Evolutionary conservation across 306 rosid genomes (phyloP).

Genomic region (Prosopis cineraria): DNA sequence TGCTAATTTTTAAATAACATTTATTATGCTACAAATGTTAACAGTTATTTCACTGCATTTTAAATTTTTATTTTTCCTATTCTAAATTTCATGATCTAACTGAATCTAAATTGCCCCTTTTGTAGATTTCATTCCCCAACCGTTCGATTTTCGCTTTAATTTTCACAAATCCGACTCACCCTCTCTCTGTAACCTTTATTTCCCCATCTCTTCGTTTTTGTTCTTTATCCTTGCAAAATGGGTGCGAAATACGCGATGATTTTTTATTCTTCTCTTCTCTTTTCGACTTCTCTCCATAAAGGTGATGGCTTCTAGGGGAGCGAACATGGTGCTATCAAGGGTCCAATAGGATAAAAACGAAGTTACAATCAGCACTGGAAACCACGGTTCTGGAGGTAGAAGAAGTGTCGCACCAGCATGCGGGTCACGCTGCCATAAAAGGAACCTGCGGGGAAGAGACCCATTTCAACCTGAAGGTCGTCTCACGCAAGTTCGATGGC

Average conservation of each 20-base stretch:
- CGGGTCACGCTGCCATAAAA: conserved; percentile 76
- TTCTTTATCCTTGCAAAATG: not conserved
- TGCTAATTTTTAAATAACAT: no score
- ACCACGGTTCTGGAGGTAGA: conserved; percentile 68
- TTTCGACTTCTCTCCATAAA: not conserved
- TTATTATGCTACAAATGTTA: no score
- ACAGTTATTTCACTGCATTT: no score
- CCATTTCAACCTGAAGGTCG: conserved; percentile 78
- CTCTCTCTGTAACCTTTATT: not conserved
- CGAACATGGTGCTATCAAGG: conserved; percentile 48
- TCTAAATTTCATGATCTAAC: no score
- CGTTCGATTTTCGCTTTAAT: not conserved
- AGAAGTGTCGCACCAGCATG: conserved; percentile 90
- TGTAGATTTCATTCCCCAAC: not conserved
- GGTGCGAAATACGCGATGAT: not conserved
- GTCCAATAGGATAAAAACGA: conserved; percentile 69
- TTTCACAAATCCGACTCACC: not conserved
- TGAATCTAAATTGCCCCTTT: no score
- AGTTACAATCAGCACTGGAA: conserved; percentile 70
- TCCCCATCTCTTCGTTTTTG: not conserved
- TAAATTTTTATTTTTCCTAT: no score
- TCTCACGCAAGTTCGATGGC: conserved; percentile 74
- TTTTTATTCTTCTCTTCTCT: no score
- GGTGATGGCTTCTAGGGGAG: conserved; percentile 59
- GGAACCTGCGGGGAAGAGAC: conserved; percentile 55